Evolutionary conservation across 108 stramenopile genomes (phyloP).

Genomic region (Pseudonitzschia pungens): DNA sequence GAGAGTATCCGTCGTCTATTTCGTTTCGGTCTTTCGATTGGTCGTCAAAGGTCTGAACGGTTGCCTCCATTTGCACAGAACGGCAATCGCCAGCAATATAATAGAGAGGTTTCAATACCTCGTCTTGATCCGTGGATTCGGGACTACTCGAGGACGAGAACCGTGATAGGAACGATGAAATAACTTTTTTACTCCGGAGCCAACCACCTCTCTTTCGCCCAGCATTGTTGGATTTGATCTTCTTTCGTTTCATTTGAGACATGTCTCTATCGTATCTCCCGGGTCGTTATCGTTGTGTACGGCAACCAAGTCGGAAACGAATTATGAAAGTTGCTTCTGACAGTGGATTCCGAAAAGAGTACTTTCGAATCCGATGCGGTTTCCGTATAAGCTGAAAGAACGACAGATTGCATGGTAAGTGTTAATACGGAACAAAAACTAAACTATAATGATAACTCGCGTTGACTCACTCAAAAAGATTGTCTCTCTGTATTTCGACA

Average conservation of each 20-base stretch:
- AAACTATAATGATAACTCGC: not conserved
- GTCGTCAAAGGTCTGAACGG: conserved; percentile 3
- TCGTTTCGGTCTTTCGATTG: conserved; percentile 7
- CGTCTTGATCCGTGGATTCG: not conserved
- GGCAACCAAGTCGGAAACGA: not conserved
- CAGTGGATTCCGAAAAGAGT: no score
- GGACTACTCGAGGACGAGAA: not conserved
- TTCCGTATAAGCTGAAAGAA: no score
- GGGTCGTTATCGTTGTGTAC: not conserved
- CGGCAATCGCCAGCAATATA: conserved; percentile 7
- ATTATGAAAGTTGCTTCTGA: not conserved
- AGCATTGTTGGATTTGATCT: not conserved
- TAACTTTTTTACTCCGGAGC: not conserved
- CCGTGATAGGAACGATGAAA: not conserved
- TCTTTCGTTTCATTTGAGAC: not conserved
- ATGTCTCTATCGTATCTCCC: not conserved
- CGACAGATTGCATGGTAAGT: no score
- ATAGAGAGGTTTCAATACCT: conserved; percentile 18
- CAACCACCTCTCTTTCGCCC: not conserved
- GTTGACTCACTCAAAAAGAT: not conserved
- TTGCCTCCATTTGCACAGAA: conserved; percentile 16
- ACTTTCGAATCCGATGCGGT: no score
- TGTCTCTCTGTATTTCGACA: not conserved
- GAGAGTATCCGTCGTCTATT: not conserved
- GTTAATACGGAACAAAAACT: no score